Conservation (phyloP, 2,329 filamentous ascomycete genomes). For the Metarhizium robertsii region DNA sequence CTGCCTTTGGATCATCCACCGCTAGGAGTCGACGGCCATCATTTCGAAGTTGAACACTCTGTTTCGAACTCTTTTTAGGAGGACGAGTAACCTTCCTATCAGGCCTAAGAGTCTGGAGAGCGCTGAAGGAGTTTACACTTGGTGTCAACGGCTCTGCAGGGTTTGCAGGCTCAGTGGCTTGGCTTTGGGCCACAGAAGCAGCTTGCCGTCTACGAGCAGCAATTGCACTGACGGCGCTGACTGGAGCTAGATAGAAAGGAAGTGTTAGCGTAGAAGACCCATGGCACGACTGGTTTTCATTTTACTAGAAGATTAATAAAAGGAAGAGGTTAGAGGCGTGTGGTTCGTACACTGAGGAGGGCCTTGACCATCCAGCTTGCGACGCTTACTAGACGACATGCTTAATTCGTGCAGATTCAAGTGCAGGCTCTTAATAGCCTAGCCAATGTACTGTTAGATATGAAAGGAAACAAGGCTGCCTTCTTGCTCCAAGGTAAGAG, state of each 20-base stretch:
- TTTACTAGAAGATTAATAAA: no score
- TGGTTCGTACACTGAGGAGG: constrained; percentile 20
- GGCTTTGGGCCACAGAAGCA: constrained; percentile 7
- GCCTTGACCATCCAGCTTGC: constrained; percentile 22
- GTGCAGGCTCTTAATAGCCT: background rate
- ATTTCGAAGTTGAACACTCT: constrained; percentile 1
- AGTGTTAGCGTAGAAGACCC: background rate
- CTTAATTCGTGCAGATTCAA: background rate
- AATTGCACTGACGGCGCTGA: constrained; percentile 28
- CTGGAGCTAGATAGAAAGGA: constrained; percentile 7
- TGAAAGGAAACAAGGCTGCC: background rate
- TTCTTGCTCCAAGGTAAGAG: background rate
- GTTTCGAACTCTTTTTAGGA: constrained; percentile 10
- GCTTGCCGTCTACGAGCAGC: constrained; percentile 23
- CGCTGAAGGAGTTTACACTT: constrained; percentile 20
- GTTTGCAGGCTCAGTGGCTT: background rate
- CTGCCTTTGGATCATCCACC: background rate
- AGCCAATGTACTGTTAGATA: background rate
- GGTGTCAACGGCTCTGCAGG: constrained; percentile 12
- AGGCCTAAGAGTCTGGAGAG: constrained; percentile 14
- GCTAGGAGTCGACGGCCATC: background rate
- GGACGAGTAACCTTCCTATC: constrained; percentile 7
- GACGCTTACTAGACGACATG: constrained; percentile 23
- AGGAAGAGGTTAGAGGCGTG: background rate
- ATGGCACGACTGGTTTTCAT: background rate